A percentile compares a stretch with the other conserved stretches of the same genome.
Conservation (phyloP, 2,329 filamentous ascomycete genomes). For the Trichoderma afroharzianum region DNA sequence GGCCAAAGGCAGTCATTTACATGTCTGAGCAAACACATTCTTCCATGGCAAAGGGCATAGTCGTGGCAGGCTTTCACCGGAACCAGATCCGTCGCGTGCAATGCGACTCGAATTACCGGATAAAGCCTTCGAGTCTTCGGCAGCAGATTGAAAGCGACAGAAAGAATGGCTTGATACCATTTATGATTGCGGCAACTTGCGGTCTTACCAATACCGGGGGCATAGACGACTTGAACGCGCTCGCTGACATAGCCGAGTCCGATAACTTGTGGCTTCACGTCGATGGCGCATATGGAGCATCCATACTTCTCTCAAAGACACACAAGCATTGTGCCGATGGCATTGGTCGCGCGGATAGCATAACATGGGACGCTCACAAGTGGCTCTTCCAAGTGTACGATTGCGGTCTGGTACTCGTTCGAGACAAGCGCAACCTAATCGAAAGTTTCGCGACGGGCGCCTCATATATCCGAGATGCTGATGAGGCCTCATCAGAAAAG, state of each 20-base stretch:
- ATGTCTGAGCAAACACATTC: conserved; percentile 22
- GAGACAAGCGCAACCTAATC: conserved; percentile 21
- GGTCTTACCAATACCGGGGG: conserved; percentile 21
- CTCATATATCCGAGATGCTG: conserved; percentile 26
- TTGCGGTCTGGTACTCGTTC: conserved; percentile 24
- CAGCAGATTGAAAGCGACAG: conserved; percentile 15
- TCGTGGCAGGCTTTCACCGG: conserved; percentile 17
- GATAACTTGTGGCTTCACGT: conserved; percentile 25
- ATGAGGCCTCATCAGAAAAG: conserved; percentile 23
- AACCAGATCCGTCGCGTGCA: conserved; percentile 16
- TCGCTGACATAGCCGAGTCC: conserved; percentile 13
- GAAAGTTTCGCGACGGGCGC: conserved; percentile 25
- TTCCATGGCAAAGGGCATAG: conserved; percentile 20
- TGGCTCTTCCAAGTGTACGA: conserved; percentile 28
- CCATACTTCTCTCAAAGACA: conserved; percentile 20
- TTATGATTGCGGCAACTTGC: conserved; percentile 19
- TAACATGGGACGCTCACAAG: conserved; percentile 29
- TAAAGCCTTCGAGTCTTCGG: conserved; percentile 2
- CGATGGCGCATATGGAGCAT: conserved; percentile 27
- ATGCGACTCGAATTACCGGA: conserved; percentile 10
- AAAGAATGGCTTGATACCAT: conserved; percentile 17
- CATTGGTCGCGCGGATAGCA: conserved; percentile 23
- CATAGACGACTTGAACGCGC: conserved; percentile 17
- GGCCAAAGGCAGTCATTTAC: conserved; percentile 18
- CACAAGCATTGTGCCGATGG: conserved; percentile 14